Conservation (phyloP, 495 filamentous ascomycete genomes). For the Penicillium argentinense region DNA sequence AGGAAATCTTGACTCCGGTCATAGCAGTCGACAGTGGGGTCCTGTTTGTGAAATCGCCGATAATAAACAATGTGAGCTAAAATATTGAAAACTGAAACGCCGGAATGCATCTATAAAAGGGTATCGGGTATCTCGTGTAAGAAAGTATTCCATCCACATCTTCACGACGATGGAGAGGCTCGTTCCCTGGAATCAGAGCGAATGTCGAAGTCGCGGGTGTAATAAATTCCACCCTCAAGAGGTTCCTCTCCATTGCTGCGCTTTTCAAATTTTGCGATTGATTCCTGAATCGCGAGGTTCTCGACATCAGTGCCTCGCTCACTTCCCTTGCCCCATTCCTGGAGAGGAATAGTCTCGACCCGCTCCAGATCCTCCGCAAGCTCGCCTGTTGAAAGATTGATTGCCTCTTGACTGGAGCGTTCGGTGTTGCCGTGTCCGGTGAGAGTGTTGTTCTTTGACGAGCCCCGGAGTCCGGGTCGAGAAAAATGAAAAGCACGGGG, state of each 20-base stretch:
- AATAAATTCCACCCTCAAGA: neutral
- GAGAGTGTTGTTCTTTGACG: neutral
- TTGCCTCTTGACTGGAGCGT: constrained; percentile 24
- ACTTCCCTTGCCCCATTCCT: constrained; percentile 9
- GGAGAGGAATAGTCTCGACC: constrained; percentile 11
- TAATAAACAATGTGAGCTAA: too few species aligned
- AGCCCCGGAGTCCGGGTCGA: constrained; percentile 3
- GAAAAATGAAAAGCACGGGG: constrained; percentile 12
- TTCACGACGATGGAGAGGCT: too few species aligned
- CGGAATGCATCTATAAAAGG: too few species aligned
- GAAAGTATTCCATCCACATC: too few species aligned
- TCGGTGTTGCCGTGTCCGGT: neutral
- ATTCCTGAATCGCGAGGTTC: neutral
- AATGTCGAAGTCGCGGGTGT: neutral
- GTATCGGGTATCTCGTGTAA: too few species aligned
- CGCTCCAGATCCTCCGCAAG: constrained; percentile 11
- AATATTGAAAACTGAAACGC: too few species aligned
- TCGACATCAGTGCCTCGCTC: constrained; percentile 3
- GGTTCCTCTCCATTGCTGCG: neutral
- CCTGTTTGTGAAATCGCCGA: too few species aligned
- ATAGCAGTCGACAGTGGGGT: too few species aligned
- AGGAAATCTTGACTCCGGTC: too few species aligned
- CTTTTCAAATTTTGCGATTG: constrained; percentile 1
- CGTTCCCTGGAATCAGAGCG: neutral
- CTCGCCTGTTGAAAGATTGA: constrained; percentile 13